Evolutionary conservation across 352 stramenopile genomes (phyloP), one percentile per base, ranked within the genome.

Genomic region (Phytopythium boreale): DNA sequence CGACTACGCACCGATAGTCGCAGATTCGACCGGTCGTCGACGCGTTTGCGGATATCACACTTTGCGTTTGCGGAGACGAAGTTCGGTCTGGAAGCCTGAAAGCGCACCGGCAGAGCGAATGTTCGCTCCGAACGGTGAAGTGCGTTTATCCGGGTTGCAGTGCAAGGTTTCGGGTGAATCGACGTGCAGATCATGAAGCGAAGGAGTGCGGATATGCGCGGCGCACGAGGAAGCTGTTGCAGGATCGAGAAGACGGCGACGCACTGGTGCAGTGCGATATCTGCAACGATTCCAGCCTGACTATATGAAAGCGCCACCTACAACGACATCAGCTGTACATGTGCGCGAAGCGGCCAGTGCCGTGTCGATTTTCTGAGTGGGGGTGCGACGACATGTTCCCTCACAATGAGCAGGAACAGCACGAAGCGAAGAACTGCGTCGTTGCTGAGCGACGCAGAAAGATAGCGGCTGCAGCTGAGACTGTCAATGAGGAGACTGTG

Each of bases 41-140:
- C 39, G 65, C 52, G 20, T 59, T 55, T 24, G 73, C 39, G 0
- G 77, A 84, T 29, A 29, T 84, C 4, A 51, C 70, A 49, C 62
- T 87, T 0, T 88, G 81, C 37, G 68, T 69, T 41, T 93, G 84
- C 36, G 79, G 75, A 6, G 73, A 88, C 24, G 84, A 92, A 57
- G 67, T 93, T 6, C 52, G 59, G 5, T 29, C 61, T 4, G 47
- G 64, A 27, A 60, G 73, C n/a, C 62, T 82, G 31, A 72, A 66
- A 36, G 53, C 56, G 4, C 82, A 93, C 43, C 64, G 72, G 46
- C 63, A 74, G 10, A 56, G 67, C 20, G 63, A 72, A 20, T 93
- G 84, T 56, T 46, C 69, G 7, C 67, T 68, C 9, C 77, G 82
- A 19, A 27, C 77, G 14, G 67, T 90, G 10, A 58, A 53, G 9